Conservation (phyloP, 1,139 yeast genomes). For the Kurtzmaniella quercitrusa region DNA sequence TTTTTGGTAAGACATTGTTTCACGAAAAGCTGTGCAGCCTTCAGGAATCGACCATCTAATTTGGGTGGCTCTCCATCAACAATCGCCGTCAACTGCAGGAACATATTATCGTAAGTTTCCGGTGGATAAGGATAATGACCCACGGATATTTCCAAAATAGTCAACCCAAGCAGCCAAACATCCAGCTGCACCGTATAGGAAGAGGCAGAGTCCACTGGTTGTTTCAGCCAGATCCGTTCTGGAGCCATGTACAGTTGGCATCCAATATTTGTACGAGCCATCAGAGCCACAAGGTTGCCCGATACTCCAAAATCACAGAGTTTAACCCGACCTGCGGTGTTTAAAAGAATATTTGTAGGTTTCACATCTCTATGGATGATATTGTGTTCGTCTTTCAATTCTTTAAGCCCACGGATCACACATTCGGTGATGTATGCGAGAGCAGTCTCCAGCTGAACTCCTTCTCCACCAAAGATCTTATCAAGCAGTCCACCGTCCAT, state of each 20-base stretch:
- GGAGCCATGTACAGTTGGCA: constrained; percentile 99
- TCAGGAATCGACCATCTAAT: constrained; percentile 54
- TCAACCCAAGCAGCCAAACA: constrained; percentile 91
- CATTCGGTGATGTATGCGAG: constrained; percentile 79
- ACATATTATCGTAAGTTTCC: constrained; percentile 84
- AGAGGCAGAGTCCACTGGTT: constrained; percentile 50
- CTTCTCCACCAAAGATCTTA: constrained; percentile 67
- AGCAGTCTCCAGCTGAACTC: constrained; percentile 72
- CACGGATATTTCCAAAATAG: constrained; percentile 82
- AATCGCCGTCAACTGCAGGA: constrained; percentile 90
- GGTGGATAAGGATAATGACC: constrained; percentile 96
- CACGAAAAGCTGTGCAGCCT: constrained; percentile 82
- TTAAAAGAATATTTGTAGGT: constrained; percentile 88
- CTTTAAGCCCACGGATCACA: constrained; percentile 78
- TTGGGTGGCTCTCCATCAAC: constrained; percentile 95
- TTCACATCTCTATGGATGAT: constrained; percentile 96
- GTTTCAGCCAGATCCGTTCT: constrained; percentile 70
- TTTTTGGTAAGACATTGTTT: constrained; percentile 73
- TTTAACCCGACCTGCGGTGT: constrained; percentile 79
- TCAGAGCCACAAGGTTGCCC: constrained; percentile 91
- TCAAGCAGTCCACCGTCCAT: constrained; percentile 98
- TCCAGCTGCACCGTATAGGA: constrained; percentile 94
- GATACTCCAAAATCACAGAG: constrained; percentile 96
- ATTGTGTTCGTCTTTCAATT: constrained; percentile 80
- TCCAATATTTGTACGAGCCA: constrained; percentile 95